Conservation (phyloP, 179 eudicot genomes). For the Drosera spatulata region DNA sequence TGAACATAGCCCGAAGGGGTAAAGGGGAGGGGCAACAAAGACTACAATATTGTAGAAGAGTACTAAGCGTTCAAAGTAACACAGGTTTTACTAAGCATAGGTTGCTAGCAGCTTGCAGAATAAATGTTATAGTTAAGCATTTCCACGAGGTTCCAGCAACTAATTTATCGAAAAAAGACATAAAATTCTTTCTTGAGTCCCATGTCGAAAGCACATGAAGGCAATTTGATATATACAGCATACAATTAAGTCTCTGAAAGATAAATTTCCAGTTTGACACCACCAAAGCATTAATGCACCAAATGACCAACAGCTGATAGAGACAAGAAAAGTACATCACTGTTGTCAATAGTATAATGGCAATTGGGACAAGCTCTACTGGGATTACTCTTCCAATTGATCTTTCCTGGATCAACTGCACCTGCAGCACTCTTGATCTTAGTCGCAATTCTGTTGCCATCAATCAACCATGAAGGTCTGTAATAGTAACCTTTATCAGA, state of each 20-base stretch:
- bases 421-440: slow-evolving; percentile 79
- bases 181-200: background rate
- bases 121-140: too few relatives aligned
- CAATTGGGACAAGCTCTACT: slow-evolving; percentile 82
- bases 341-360: slow-evolving; percentile 60
- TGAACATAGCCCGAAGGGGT: too few relatives aligned
- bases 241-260: background rate
- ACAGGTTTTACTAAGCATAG: too few relatives aligned
- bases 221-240: background rate
- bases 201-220: background rate
- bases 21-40: too few relatives aligned
- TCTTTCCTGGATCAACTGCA: slow-evolving; percentile 30
- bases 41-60: too few relatives aligned
- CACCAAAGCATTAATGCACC: background rate
- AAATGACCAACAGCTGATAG: slow-evolving; percentile 2
- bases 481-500: slow-evolving; percentile 13
- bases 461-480: slow-evolving; percentile 90
- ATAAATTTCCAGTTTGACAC: background rate
- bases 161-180: too few relatives aligned
- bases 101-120: too few relatives aligned
- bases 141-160: too few relatives aligned
- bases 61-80: too few relatives aligned
- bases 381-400: slow-evolving; percentile 82
- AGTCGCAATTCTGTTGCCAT: slow-evolving; percentile 75
- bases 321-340: slow-evolving; percentile 36